phyloP scores from a whole-genome alignment of 208 protist genomes.

The Leishmania lainsoni region DNA sequence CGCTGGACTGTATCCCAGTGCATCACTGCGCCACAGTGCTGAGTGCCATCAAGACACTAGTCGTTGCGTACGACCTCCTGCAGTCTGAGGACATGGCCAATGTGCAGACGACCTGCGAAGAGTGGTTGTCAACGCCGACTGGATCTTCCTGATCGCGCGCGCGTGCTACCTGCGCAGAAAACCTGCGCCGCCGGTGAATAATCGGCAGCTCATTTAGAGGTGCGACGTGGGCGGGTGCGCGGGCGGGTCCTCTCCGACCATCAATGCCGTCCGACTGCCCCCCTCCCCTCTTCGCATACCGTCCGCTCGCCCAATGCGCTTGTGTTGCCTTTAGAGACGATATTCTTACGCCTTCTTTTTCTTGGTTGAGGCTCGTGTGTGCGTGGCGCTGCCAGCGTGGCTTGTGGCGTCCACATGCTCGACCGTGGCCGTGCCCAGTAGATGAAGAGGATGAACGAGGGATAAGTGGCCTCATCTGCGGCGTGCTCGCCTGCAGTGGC shows the following conservation, averaged over 20 bases:
- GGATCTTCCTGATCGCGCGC: slow-evolving; percentile 75
- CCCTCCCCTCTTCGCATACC: neutral
- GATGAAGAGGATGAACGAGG: neutral
- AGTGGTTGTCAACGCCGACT: slow-evolving; percentile 89
- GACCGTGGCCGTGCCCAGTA: neutral
- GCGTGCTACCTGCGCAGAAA: slow-evolving; percentile 74
- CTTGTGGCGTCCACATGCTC: neutral
- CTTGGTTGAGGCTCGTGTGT: neutral
- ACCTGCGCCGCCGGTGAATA: slow-evolving; percentile 71
- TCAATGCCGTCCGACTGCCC: neutral
- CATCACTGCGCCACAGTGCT: slow-evolving; percentile 80
- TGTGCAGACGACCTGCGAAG: slow-evolving; percentile 57
- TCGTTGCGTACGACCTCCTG: slow-evolving; percentile 84
- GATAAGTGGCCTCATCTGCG: neutral
- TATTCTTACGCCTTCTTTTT: neutral
- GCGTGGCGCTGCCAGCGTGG: neutral
- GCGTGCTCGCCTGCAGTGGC: neutral
- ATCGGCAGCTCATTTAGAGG: slow-evolving; percentile 34
- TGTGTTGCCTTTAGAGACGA: neutral
- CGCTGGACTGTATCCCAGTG: slow-evolving; percentile 66
- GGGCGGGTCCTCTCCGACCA: neutral
- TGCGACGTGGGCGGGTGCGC: neutral
- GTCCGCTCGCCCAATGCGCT: neutral
- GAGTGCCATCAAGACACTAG: slow-evolving; percentile 78
- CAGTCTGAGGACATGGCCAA: slow-evolving; percentile 41